Percentiles rank a stretch among this genome's conserved stretches.
phyloP scores from a whole-genome alignment of 1,139 yeast genomes.

The Sporopachydermia cereana region DNA sequence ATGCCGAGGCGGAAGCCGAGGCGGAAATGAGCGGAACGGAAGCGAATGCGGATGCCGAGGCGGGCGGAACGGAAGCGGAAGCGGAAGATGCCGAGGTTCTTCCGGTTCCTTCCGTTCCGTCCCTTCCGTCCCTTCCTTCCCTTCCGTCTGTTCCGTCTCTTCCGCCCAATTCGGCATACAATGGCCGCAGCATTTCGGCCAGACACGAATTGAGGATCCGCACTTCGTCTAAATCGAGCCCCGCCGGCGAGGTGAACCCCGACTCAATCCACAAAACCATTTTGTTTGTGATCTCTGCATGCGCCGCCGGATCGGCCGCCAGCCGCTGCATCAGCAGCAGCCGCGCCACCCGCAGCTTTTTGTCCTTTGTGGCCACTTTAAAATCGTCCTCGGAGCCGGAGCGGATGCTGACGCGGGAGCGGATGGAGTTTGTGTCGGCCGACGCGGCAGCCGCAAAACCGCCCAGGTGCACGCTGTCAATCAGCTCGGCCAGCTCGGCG shows the following conservation, averaged over 20 bases:
- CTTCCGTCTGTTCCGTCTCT: too few relatives aligned
- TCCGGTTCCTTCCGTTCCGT: too few relatives aligned
- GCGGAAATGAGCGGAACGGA: too few relatives aligned
- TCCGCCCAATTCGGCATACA: neutral
- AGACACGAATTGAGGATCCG: neutral
- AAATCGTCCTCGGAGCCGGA: slow-evolving; percentile 1
- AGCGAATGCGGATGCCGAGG: neutral
- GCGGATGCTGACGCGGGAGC: neutral
- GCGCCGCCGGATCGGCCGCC: neutral
- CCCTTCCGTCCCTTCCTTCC: too few relatives aligned
- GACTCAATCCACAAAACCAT: neutral
- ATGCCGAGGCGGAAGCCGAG: neutral
- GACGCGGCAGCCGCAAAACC: neutral
- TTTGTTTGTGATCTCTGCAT: neutral
- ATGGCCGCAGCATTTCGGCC: neutral
- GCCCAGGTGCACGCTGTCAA: neutral
- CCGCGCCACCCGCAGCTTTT: slow-evolving; percentile 5
- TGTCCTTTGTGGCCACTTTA: neutral
- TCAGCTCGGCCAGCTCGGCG: neutral
- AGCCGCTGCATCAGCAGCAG: slow-evolving; percentile 3
- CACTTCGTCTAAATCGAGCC: neutral
- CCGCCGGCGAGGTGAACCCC: neutral
- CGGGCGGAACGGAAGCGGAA: neutral
- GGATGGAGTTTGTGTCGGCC: neutral
- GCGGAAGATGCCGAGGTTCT: neutral